Conservation (phyloP, 805 yeast genomes). For the Metschnikowia gelsemii region DNA sequence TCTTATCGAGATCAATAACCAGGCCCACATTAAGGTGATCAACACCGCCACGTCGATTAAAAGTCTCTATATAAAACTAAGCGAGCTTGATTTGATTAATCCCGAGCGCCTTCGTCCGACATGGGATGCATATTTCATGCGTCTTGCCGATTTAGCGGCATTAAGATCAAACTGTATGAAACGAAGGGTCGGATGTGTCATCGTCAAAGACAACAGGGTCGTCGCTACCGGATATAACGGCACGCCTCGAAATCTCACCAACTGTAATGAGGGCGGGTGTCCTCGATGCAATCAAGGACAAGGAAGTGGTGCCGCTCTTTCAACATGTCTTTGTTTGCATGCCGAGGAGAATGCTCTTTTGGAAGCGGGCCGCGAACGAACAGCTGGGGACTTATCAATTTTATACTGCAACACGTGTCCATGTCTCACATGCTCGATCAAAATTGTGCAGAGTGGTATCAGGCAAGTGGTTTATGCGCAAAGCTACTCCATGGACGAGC, state of each 20-base stretch:
- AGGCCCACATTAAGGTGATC: conserved; percentile 45
- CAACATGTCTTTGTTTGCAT: conserved; percentile 90
- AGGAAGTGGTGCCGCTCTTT: conserved; percentile 59
- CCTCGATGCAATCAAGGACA: conserved; percentile 76
- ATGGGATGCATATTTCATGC: conserved; percentile 97
- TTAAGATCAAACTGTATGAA: conserved; percentile 95
- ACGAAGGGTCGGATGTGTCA: conserved; percentile 93
- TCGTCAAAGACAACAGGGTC: conserved; percentile 81
- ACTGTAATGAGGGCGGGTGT: conserved; percentile 97
- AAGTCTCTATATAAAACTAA: conserved; percentile 36
- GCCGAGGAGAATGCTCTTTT: conserved; percentile 96
- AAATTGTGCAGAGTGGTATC: conserved; percentile 91
- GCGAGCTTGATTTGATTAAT: conserved; percentile 40
- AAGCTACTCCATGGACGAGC: conserved; percentile 86
- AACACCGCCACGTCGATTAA: conserved; percentile 39
- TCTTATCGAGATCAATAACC: conserved; percentile 58
- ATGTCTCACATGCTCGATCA: conserved; percentile 91
- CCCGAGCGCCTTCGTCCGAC: conserved; percentile 69
- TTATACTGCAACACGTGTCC: conserved; percentile 97
- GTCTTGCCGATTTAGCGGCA: conserved; percentile 89
- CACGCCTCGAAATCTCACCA: conserved; percentile 82
- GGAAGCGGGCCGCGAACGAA: conserved; percentile 90
- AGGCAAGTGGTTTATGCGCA: conserved; percentile 90
- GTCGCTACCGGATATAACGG: conserved; percentile 98
- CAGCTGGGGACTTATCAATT: conserved; percentile 55